Evolutionary conservation across 176 grass and related monocot species (phyloP).

Genomic region (Thinopyrum elongatum): DNA sequence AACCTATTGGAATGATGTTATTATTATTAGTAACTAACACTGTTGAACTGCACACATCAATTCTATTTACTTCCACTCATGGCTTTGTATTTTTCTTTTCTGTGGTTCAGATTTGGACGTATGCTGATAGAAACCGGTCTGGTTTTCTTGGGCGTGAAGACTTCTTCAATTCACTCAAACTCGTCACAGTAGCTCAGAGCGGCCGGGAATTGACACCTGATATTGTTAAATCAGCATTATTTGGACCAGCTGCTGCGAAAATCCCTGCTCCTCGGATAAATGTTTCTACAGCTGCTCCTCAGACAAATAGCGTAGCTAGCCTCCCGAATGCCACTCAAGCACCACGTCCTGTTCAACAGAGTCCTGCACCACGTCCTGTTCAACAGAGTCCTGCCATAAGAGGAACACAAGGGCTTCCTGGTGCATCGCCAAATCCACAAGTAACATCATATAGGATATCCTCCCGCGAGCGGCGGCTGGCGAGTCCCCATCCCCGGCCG

Average conservation of each 20-base stretch:
- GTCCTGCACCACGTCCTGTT: background rate
- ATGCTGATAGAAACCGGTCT: slow-evolving; percentile 76
- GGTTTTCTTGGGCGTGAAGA: slow-evolving; percentile 87
- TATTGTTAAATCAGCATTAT: slow-evolving; percentile 76
- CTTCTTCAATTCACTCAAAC: slow-evolving; percentile 80
- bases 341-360: slow-evolving; percentile 48
- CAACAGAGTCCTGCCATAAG: slow-evolving; percentile 57
- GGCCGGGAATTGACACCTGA: slow-evolving; percentile 74
- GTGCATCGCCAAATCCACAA: slow-evolving; percentile 32
- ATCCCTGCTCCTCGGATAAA: slow-evolving; percentile 90
- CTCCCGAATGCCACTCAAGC: slow-evolving; percentile 33
- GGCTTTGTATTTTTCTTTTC: background rate
- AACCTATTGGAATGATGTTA: no score
- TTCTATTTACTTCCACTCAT: no score
- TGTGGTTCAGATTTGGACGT: slow-evolving; percentile 68
- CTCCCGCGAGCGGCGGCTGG: no score
- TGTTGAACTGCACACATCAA: no score
- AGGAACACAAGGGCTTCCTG: slow-evolving; percentile 25
- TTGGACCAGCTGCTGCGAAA: slow-evolving; percentile 69
- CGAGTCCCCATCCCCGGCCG: no score
- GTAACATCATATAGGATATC: no score
- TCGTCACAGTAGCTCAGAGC: slow-evolving; percentile 86
- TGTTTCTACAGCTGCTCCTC: slow-evolving; percentile 23
- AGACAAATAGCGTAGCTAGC: slow-evolving; percentile 17
- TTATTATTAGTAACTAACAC: no score